Percentiles rank a stretch among this genome's conserved stretches.
Conservation (phyloP, 768 basidiomycete genomes). For the Lactarius indigo region DNA sequence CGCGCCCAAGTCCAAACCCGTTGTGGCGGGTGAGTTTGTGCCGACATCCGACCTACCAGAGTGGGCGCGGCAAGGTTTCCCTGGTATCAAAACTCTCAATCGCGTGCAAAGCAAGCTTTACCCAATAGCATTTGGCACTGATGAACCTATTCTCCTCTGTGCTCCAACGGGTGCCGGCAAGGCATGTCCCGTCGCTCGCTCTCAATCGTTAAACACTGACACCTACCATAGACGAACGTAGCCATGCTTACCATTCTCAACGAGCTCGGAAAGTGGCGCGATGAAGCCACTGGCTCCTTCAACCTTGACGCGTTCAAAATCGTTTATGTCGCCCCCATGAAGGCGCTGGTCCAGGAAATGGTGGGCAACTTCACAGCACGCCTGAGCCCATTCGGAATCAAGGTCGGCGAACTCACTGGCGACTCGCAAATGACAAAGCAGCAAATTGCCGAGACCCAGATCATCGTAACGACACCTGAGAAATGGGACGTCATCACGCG, state of each 20-base stretch:
- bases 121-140: constrained; percentile 90
- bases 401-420: constrained; percentile 93
- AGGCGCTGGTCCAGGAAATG: constrained; percentile 98
- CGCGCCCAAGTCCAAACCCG: constrained; percentile 75
- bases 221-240: constrained; percentile 77
- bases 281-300: constrained; percentile 73
- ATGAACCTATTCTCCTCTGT: constrained; percentile 93
- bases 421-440: constrained; percentile 98
- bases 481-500: constrained; percentile 99
- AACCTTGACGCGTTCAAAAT: constrained; percentile 93
- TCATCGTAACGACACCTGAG: constrained; percentile 98
- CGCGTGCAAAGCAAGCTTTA: constrained; percentile 90
- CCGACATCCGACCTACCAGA: constrained; percentile 68
- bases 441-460: constrained; percentile 94
- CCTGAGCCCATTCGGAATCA: constrained; percentile 67
- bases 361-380: constrained; percentile 90
- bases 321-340: constrained; percentile 98
- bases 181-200: constrained; percentile 44
- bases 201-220: constrained; percentile 24
- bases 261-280: constrained; percentile 84
- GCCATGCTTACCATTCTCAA: constrained; percentile 94
- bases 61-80: constrained; percentile 89
- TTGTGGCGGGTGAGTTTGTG: constrained; percentile 63
- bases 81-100: constrained; percentile 72
- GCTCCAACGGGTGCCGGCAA: constrained; percentile 99